Percentiles rank a stretch among this genome's conserved stretches.
Conservation (phyloP, 345 rosid genomes). For the Orychophragmus violaceus region DNA sequence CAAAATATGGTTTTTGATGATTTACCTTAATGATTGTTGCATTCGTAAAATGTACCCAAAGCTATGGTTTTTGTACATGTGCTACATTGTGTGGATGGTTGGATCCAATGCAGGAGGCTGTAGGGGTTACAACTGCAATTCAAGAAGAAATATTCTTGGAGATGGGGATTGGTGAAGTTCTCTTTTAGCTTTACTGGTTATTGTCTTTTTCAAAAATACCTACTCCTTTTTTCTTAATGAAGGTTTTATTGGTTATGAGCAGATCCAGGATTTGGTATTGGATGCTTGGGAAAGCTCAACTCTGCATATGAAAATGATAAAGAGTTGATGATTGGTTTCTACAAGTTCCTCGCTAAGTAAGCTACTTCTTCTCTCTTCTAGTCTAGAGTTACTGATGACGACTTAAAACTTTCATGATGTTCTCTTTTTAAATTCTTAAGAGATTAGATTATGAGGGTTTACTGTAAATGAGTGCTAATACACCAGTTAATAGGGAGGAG, state of each 20-base stretch:
- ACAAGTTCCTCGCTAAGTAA: constrained; percentile 66
- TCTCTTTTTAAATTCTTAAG: background rate
- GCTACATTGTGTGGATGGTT: background rate
- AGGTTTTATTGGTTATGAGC: no score
- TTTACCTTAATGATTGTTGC: no score
- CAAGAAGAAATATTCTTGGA: constrained; percentile 72
- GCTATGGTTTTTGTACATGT: background rate
- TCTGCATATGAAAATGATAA: constrained; percentile 54
- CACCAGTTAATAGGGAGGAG: constrained; percentile 45
- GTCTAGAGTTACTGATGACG: background rate
- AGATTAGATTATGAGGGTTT: background rate
- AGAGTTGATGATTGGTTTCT: constrained; percentile 67
- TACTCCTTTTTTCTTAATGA: no score
- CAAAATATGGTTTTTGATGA: background rate
- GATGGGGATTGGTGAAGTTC: constrained; percentile 64
- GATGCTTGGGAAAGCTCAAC: constrained; percentile 70
- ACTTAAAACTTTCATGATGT: no score
- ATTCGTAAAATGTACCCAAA: no score
- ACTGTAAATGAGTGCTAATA: background rate
- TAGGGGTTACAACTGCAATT: constrained; percentile 65
- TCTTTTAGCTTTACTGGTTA: background rate
- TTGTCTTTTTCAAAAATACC: no score
- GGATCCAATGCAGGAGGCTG: constrained; percentile 63
- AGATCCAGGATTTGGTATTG: constrained; percentile 70
- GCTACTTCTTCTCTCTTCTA: constrained; percentile 9